phyloP scores from a whole-genome alignment of 495 filamentous ascomycete species.

The Aspergillus nanangensis region DNA sequence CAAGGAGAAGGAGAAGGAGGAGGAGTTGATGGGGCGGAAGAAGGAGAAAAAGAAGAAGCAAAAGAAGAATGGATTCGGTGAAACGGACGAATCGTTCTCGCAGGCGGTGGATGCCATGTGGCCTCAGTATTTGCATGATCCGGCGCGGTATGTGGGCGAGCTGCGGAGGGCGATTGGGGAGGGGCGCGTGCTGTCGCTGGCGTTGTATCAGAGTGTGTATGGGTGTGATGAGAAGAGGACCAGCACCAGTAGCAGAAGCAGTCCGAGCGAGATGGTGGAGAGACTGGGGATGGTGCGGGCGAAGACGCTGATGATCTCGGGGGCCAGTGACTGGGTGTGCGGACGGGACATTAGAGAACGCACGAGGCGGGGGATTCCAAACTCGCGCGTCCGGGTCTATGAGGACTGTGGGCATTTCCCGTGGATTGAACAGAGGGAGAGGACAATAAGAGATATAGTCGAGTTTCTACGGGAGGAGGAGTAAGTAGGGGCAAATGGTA shows the following conservation, averaged over 20 bases:
- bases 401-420: slow-evolving; percentile 21
- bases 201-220: slow-evolving; percentile 11
- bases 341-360: slow-evolving; percentile 9
- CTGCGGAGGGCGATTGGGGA: slow-evolving; percentile 9
- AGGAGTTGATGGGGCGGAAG: neutral
- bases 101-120: slow-evolving; percentile 7
- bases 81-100: slow-evolving; percentile 11
- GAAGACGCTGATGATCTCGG: slow-evolving; percentile 16
- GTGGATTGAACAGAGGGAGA: slow-evolving; percentile 17
- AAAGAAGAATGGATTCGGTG: neutral
- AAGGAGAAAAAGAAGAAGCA: neutral
- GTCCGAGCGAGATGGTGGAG: slow-evolving; percentile 10
- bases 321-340: slow-evolving; percentile 15
- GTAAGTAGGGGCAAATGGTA: neutral
- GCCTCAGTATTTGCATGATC: slow-evolving; percentile 17
- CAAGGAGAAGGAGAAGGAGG: neutral
- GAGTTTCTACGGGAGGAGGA: slow-evolving; percentile 8
- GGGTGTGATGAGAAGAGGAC: no score
- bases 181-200: slow-evolving; percentile 3
- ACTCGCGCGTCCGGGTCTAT: slow-evolving; percentile 7
- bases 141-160: slow-evolving; percentile 2
- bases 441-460: slow-evolving; percentile 10
- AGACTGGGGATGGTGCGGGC: slow-evolving; percentile 10
- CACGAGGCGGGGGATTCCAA: slow-evolving; percentile 7
- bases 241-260: neutral